Evolutionary conservation across 495 filamentous ascomycete genomes (phyloP).

Genomic region (Tuber indicum): DNA sequence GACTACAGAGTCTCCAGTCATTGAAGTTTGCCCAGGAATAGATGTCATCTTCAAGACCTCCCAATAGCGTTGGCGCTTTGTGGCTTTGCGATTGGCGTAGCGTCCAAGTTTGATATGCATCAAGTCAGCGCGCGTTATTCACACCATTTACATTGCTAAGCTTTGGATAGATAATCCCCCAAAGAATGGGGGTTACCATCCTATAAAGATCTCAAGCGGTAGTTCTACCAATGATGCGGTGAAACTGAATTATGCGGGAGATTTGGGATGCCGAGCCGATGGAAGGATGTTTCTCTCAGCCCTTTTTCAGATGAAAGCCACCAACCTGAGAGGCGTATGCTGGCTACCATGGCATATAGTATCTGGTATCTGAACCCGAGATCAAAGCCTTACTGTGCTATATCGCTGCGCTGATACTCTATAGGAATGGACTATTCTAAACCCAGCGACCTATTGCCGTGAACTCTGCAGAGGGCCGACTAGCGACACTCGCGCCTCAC

Average conservation of each 20-base stretch:
- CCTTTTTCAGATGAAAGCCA: not conserved
- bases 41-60: not conserved
- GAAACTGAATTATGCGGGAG: not conserved
- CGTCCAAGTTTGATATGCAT: not conserved
- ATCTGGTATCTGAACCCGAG: not conserved
- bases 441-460: not conserved
- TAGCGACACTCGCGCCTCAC: not conserved
- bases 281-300: not conserved
- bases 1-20: not conserved
- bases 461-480: not conserved
- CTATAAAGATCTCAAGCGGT: not conserved
- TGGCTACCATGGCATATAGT: not conserved
- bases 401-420: not conserved
- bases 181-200: not conserved
- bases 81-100: not conserved
- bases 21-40: not conserved
- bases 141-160: not conserved
- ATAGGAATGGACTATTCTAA: not conserved
- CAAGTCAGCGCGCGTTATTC: not conserved
- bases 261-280: not conserved
- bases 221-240: not conserved
- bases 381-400: not conserved
- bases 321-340: not conserved
- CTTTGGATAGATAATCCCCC: not conserved
- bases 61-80: not conserved